Conservation (phyloP, 805 yeast species). For the Ascoidea tarda region DNA sequence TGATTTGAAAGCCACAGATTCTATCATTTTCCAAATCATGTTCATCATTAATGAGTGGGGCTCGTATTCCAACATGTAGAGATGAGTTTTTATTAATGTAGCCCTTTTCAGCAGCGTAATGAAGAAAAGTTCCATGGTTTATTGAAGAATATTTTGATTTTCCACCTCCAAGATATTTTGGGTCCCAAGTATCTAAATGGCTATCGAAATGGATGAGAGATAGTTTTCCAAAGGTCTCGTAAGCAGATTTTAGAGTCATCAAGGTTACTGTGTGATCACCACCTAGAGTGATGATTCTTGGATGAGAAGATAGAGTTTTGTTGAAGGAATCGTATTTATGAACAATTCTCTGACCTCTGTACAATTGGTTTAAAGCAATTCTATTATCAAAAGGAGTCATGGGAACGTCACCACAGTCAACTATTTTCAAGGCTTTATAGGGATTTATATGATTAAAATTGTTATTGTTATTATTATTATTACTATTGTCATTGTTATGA, state of each 20-base stretch:
- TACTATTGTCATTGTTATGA: not conserved
- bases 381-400: conserved; percentile 55
- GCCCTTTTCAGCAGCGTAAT: conserved; percentile 45
- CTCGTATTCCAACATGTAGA: conserved; percentile 66
- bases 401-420: conserved; percentile 61
- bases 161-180: conserved; percentile 40
- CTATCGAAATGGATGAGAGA: conserved; percentile 77
- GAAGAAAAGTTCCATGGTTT: conserved; percentile 80
- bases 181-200: conserved; percentile 74
- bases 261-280: conserved; percentile 74
- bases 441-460: not conserved
- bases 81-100: conserved; percentile 38
- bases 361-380: conserved; percentile 50
- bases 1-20: conserved; percentile 52
- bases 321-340: conserved; percentile 14
- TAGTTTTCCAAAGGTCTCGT: conserved; percentile 47
- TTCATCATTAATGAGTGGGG: conserved; percentile 49
- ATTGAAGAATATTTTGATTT: conserved; percentile 45
- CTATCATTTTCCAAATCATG: conserved; percentile 50
- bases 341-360: conserved; percentile 39
- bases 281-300: conserved; percentile 59
- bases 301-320: conserved; percentile 21
- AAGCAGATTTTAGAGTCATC: conserved; percentile 28
- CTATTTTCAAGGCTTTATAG: conserved; percentile 16
- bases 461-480: not conserved